Conservation (phyloP, 2,329 filamentous ascomycete species). For the Monosporascus sp. region DNA sequence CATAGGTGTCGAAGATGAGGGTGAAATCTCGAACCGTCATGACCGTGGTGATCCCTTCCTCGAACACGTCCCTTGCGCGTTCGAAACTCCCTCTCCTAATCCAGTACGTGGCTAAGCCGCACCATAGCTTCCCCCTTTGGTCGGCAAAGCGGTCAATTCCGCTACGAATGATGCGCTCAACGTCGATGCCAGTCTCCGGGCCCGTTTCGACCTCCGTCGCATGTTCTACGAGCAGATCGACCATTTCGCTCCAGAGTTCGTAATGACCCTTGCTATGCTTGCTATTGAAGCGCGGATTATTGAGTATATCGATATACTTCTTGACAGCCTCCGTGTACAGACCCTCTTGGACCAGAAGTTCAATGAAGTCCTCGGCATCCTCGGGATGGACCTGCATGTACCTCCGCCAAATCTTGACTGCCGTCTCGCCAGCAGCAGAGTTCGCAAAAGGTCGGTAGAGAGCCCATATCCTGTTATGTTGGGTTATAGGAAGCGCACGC, state of each 20-base stretch:
- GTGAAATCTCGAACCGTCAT: constrained; percentile 99
- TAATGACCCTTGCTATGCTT: constrained; percentile 93
- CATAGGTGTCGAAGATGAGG: constrained; percentile 91
- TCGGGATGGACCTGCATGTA: constrained; percentile 98
- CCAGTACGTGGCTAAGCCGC: constrained; percentile 93
- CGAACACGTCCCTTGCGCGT: constrained; percentile 84
- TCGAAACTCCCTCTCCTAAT: constrained; percentile 91
- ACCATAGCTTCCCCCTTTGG: constrained; percentile 92
- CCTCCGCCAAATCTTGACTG: constrained; percentile 86
- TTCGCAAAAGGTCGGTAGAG: constrained; percentile 88
- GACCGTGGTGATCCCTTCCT: constrained; percentile 93
- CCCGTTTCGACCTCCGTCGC: constrained; percentile 79
- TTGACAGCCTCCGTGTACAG: constrained; percentile 88
- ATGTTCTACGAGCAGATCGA: constrained; percentile 87
- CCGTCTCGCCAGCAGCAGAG: constrained; percentile 83
- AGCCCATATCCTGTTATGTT: constrained; percentile 93
- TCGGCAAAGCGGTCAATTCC: constrained; percentile 88
- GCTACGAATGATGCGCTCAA: constrained; percentile 87
- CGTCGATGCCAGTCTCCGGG: constrained; percentile 77
- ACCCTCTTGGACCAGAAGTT: constrained; percentile 73
- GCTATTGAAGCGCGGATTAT: constrained; percentile 85
- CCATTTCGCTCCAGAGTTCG: constrained; percentile 96
- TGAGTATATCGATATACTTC: constrained; percentile 85
- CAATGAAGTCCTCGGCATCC: constrained; percentile 91
- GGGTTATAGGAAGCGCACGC: constrained; percentile 84